phyloP scores from a whole-genome alignment of 1,284 basidiomycete species.

The Waitea zeae region DNA sequence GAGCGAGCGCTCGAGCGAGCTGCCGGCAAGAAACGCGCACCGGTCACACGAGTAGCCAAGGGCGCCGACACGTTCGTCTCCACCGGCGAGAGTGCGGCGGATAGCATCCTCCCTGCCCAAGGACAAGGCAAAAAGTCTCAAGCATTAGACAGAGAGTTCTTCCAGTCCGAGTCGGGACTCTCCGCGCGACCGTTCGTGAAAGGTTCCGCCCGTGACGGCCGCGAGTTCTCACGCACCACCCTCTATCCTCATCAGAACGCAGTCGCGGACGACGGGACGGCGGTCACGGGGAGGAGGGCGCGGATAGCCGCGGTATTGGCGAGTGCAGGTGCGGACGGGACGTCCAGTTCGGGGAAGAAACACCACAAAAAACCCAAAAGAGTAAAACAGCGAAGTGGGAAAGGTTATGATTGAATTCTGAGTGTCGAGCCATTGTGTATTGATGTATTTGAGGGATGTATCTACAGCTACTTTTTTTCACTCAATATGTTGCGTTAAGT shows the following conservation, averaged over 20 bases:
- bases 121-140: conserved; percentile 31
- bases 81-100: conserved; percentile 11
- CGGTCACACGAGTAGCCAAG: conserved; percentile 69
- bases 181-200: conserved; percentile 47
- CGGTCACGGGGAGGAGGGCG: conserved; percentile 28
- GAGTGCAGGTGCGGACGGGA: conserved; percentile 21
- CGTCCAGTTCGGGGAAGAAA: conserved; percentile 56
- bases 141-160: conserved; percentile 78
- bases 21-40: conserved; percentile 68
- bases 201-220: conserved; percentile 38
- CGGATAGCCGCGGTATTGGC: conserved; percentile 28
- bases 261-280: conserved; percentile 60
- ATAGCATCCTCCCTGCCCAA: too few relatives aligned
- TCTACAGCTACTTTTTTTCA: too few relatives aligned
- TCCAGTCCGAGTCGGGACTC: conserved; percentile 34
- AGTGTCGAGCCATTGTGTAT: too few relatives aligned
- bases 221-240: conserved; percentile 42
- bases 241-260: conserved; percentile 71
- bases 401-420: conserved; percentile 82
- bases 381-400: conserved; percentile 78
- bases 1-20: conserved; percentile 40
- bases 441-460: too few relatives aligned
- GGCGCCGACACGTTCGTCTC: conserved; percentile 68
- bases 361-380: conserved; percentile 79
- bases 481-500: too few relatives aligned